Conservation (phyloP, 768 basidiomycete genomes). For the Boletus sensibilis region DNA sequence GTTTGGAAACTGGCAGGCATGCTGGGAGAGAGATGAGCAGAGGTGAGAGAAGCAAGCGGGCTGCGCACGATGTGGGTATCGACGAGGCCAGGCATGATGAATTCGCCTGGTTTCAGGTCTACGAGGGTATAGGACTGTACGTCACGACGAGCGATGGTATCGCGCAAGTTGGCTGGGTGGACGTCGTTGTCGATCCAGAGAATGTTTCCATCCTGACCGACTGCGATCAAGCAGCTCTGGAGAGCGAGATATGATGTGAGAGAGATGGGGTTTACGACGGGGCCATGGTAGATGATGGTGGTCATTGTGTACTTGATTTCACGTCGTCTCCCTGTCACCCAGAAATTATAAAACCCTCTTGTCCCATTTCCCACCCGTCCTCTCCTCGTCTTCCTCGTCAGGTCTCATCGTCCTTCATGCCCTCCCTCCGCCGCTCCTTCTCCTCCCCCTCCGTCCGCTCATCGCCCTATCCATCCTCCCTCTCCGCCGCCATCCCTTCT, state of each 20-base stretch:
- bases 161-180: conserved; percentile 42
- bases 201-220: conserved; percentile 54
- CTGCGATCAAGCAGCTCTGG: conserved; percentile 54
- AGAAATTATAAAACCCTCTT: conserved; percentile 47
- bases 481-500: conserved; percentile 34
- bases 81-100: conserved; percentile 84
- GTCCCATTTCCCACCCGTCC: conserved; percentile 33
- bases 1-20: conserved; percentile 44
- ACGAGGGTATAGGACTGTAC: conserved; percentile 33
- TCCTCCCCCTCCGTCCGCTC: conserved; percentile 70
- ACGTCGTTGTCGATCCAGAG: conserved; percentile 72
- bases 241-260: conserved; percentile 44
- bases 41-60: neutral
- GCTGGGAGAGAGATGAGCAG: conserved; percentile 21
- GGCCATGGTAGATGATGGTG: conserved; percentile 53
- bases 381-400: conserved; percentile 15
- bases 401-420: conserved; percentile 41
- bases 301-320: conserved; percentile 10
- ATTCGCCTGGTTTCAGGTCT: conserved; percentile 51
- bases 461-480: conserved; percentile 57
- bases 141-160: conserved; percentile 54
- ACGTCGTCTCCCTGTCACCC: conserved; percentile 1
- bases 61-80: conserved; percentile 85
- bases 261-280: conserved; percentile 55
- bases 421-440: conserved; percentile 76